These are phyloP conservation scores for Solanum medicagineum DNA, from an alignment of 257 asterid genomes.

Conservation along the genomic window DNA sequence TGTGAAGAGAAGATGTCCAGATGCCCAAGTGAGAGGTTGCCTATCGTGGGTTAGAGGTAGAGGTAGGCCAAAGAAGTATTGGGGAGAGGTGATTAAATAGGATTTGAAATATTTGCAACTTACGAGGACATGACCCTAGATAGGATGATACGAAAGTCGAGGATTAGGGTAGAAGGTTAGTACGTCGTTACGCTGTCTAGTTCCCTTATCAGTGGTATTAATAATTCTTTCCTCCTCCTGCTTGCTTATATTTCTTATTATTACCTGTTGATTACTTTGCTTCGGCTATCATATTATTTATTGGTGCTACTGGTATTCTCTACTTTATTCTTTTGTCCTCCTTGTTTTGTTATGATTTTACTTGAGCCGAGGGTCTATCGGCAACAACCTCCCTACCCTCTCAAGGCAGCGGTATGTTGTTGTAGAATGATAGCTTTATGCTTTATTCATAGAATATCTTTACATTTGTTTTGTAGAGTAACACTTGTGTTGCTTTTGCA, in stretches of 20 bases:
- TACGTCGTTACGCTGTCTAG: background rate
- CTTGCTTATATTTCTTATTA: background rate
- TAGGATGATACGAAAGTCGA: background rate
- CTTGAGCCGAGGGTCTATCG: background rate
- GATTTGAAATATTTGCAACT: background rate
- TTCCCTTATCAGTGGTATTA: background rate
- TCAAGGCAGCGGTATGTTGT: background rate
- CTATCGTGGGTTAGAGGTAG: background rate
- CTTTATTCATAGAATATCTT: background rate
- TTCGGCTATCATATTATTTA: background rate
- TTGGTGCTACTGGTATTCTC: background rate
- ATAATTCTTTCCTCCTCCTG: background rate
- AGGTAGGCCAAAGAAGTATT: background rate
- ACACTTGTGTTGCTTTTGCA: conserved; percentile 22
- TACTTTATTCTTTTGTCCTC: background rate
- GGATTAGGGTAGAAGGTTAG: background rate
- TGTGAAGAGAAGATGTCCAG: background rate
- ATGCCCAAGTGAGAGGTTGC: background rate
- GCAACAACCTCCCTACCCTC: background rate
- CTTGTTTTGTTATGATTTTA: background rate
- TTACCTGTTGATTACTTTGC: background rate
- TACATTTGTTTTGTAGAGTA: background rate
- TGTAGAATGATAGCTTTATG: background rate
- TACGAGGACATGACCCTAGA: background rate
- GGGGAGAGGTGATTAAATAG: background rate